phyloP scores from a whole-genome alignment of 352 stramenopile genomes.

The Phytophthora aleatoria region DNA sequence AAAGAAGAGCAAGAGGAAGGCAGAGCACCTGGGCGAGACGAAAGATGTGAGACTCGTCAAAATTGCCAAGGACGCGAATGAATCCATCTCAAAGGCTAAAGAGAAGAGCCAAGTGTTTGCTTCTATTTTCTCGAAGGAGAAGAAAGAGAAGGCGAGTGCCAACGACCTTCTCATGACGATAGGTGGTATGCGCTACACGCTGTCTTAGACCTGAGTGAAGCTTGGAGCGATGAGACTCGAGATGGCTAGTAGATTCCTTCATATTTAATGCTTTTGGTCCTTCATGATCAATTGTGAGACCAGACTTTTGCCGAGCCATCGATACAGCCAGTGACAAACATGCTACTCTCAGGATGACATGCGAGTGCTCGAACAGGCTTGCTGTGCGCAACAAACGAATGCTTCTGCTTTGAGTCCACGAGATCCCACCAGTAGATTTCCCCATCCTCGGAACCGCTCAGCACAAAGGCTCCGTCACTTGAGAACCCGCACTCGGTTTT shows the following conservation, averaged over 20 bases:
- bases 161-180: constrained; percentile 89
- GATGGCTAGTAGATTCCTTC: constrained; percentile 1
- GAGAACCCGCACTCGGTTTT: constrained; percentile 75
- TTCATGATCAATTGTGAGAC: constrained; percentile 26
- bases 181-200: constrained; percentile 80
- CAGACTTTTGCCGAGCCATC: constrained; percentile 81
- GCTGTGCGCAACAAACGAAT: constrained; percentile 60
- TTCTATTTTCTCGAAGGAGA: constrained; percentile 79
- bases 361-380: constrained; percentile 69
- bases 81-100: constrained; percentile 72
- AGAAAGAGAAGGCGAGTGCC: constrained; percentile 66
- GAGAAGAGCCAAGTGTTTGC: constrained; percentile 80
- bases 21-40: constrained; percentile 23
- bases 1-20: constrained; percentile 52
- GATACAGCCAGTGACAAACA: constrained; percentile 67
- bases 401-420: constrained; percentile 36
- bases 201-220: constrained; percentile 51
- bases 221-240: not conserved
- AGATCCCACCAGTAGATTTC: constrained; percentile 72
- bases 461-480: constrained; percentile 60
- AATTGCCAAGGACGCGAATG: constrained; percentile 61
- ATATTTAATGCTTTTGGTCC: constrained; percentile 24
- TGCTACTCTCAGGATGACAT: constrained; percentile 61
- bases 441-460: constrained; percentile 82
- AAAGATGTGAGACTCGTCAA: constrained; percentile 34